phyloP scores from a whole-genome alignment of 164 flowering plant genomes.

The Nymphaea thermarum region DNA sequence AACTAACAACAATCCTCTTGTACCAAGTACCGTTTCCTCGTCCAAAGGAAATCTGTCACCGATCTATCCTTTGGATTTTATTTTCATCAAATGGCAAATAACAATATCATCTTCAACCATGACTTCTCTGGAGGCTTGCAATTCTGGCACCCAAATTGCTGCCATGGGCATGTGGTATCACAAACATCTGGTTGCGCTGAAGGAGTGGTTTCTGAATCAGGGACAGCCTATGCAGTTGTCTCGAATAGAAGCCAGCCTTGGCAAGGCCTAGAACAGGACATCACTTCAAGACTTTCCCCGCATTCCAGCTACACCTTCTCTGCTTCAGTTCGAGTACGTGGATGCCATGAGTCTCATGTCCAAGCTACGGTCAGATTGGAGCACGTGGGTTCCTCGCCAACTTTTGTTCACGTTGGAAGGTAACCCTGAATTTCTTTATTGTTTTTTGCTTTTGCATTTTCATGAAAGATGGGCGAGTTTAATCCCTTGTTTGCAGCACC shows the following conservation, averaged over 20 bases:
- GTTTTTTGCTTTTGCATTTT: background rate
- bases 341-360: slow-evolving; percentile 41
- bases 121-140: slow-evolving; percentile 65
- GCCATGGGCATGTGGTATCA: slow-evolving; percentile 50
- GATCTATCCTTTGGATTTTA: too few relatives aligned
- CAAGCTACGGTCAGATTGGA: slow-evolving; percentile 69
- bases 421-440: slow-evolving; percentile 7
- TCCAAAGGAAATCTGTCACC: too few relatives aligned
- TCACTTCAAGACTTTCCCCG: slow-evolving; percentile 43
- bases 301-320: slow-evolving; percentile 45
- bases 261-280: slow-evolving; percentile 94
- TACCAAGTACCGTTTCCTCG: too few relatives aligned
- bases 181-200: slow-evolving; percentile 20
- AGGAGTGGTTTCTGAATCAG: slow-evolving; percentile 20
- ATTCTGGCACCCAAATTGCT: slow-evolving; percentile 65
- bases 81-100: background rate
- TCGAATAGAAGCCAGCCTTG: slow-evolving; percentile 59
- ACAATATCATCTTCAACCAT: slow-evolving; percentile 53
- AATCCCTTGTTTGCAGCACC: slow-evolving; percentile 23
- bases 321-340: slow-evolving; percentile 61
- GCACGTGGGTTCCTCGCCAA: slow-evolving; percentile 24
- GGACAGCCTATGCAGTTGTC: slow-evolving; percentile 45
- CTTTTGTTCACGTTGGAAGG: slow-evolving; percentile 56
- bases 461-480: background rate
- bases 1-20: too few relatives aligned